Conservation (phyloP, 225 moss, liverwort and hornwort species). For the Pseudoscleropodium purum region DNA sequence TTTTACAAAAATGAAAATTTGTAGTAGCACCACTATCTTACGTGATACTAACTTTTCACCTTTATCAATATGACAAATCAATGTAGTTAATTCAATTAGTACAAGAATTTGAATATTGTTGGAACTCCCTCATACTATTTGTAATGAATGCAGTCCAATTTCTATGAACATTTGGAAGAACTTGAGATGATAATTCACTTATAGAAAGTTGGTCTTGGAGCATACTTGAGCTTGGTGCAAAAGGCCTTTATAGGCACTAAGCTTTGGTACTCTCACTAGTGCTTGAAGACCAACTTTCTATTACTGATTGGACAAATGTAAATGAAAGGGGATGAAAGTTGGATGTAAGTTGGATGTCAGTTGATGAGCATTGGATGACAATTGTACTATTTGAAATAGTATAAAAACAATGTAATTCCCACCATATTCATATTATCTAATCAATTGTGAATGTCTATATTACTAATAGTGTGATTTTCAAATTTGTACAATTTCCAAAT, state of each 20-base stretch:
- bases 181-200: not conserved
- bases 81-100: not conserved
- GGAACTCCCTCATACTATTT: fast-evolving
- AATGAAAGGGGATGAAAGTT: not conserved
- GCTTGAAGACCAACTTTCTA: not conserved
- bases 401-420: not conserved
- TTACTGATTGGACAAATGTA: no score
- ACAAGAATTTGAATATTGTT: not conserved
- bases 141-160: not conserved
- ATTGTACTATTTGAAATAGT: not conserved
- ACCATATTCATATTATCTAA: not conserved
- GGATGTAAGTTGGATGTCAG: not conserved
- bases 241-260: fast-evolving
- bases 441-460: not conserved
- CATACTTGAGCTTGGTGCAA: not conserved
- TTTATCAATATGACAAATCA: not conserved
- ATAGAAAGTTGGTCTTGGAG: not conserved
- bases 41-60: not conserved
- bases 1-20: not conserved
- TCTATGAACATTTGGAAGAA: not conserved
- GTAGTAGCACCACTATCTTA: not conserved
- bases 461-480: not conserved
- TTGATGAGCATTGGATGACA: not conserved
- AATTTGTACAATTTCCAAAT: not conserved
- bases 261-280: not conserved